Conservation (phyloP, 2,329 filamentous ascomycete species). For the Pseudonectria buxi region DNA sequence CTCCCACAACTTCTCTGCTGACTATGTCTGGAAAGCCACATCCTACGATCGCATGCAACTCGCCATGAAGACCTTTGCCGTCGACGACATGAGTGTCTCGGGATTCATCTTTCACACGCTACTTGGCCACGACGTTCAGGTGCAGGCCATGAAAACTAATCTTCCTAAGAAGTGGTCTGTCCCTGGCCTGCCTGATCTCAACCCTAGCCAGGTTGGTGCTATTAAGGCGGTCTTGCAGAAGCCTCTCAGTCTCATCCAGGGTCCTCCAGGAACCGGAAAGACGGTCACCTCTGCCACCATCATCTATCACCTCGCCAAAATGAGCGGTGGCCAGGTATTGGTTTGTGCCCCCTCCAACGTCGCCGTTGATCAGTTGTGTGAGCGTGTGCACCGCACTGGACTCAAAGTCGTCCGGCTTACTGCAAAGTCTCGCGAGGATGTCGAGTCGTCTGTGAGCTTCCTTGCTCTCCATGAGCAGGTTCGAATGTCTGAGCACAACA, state of each 20-base stretch:
- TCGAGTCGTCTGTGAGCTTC: constrained; percentile 96
- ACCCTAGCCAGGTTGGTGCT: constrained; percentile 90
- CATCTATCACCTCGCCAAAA: constrained; percentile 94
- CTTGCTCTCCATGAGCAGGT: constrained; percentile 95
- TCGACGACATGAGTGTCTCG: constrained; percentile 96
- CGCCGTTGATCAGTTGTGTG: constrained; percentile 94
- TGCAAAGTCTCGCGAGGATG: constrained; percentile 97
- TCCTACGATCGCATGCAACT: constrained; percentile 99
- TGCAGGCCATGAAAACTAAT: constrained; percentile 90
- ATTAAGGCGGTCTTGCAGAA: constrained; percentile 94
- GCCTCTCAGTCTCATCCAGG: constrained; percentile 91
- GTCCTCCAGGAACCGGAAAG: constrained; percentile 94
- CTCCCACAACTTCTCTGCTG: constrained; percentile 95
- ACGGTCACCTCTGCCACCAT: constrained; percentile 98
- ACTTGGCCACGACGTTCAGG: constrained; percentile 87
- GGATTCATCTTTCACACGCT: constrained; percentile 98
- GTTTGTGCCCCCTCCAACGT: constrained; percentile 98
- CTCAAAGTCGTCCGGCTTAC: constrained; percentile 96
- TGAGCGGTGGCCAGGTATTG: constrained; percentile 88
- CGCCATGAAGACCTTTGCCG: constrained; percentile 97
- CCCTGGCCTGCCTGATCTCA: constrained; percentile 87
- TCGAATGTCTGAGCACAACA: constrained; percentile 93
- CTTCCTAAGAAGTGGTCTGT: constrained; percentile 96
- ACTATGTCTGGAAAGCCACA: constrained; percentile 99
- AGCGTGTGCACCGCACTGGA: constrained; percentile 89